Percentiles rank a stretch among this genome's conserved stretches.
These are phyloP conservation scores for Penicillium frequentans DNA, from an alignment of 2,329 filamentous ascomycete genomes.

Conservation along the genomic window DNA sequence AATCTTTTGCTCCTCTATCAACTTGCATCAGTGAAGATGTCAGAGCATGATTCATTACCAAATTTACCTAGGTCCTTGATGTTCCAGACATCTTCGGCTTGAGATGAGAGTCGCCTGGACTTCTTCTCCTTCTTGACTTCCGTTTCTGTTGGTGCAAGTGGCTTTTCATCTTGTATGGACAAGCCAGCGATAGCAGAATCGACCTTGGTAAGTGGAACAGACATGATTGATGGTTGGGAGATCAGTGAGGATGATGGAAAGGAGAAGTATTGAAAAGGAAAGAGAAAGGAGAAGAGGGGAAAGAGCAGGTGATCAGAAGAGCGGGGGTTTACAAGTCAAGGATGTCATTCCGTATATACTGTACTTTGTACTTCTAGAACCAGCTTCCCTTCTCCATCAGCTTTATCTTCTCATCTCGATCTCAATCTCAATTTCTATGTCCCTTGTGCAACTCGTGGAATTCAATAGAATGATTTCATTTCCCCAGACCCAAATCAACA, in stretches of 20 bases:
- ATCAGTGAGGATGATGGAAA: conserved; percentile 13
- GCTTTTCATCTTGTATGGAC: conserved; percentile 64
- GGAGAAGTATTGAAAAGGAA: conserved; percentile 8
- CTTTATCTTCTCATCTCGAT: background rate
- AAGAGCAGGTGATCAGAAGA: conserved; percentile 32
- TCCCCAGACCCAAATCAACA: background rate
- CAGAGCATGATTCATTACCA: background rate
- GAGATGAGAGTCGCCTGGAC: conserved; percentile 70
- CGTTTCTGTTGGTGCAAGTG: conserved; percentile 11
- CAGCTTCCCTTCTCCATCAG: background rate
- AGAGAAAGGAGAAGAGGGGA: conserved; percentile 15
- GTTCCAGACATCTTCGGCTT: conserved; percentile 72
- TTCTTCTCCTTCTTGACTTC: conserved; percentile 50
- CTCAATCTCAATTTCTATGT: too few species aligned
- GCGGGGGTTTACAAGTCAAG: conserved; percentile 19
- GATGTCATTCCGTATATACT: conserved; percentile 21
- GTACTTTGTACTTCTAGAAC: background rate
- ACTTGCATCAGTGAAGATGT: background rate
- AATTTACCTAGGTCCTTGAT: conserved; percentile 79
- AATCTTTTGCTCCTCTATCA: conserved; percentile 31
- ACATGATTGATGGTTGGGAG: conserved; percentile 45
- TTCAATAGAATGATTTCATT: background rate
- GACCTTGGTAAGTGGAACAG: conserved; percentile 75
- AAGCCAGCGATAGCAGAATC: conserved; percentile 87
- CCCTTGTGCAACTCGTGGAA: background rate